Evolutionary conservation across 208 protist species (phyloP), one percentile per base, ranked within the genome.

Genomic region (Lotmaria passim): DNA sequence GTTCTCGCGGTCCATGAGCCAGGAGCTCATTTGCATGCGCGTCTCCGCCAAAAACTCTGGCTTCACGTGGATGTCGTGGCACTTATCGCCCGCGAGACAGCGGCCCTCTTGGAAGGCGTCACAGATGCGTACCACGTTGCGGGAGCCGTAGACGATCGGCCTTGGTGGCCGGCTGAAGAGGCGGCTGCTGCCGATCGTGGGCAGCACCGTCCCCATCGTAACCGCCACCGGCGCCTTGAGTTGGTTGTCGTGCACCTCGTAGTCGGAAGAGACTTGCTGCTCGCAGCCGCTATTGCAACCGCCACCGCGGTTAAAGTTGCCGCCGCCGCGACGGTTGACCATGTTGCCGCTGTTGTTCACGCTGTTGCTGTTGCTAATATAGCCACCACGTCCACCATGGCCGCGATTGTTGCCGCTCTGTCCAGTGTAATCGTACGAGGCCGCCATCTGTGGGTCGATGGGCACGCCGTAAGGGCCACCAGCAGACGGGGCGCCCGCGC

Each of bases 201-300:
- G 59, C 43, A 81, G 73, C 26, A 90, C 77, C 33, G 81, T 80
- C 66, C 39, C 51, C n/a, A 59, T 72, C 7, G 52, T 69, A 21
- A 94, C 81, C 23, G 74, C 34, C 39, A 91, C 83, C 47, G 86
- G 84, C 0, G 80, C 79, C 76, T 91, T 94, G 21, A 91, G 76
- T 55, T 89, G 75, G 50, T 75, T 89, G 62, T 92, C 89, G 73
- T 90, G 79, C 38, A 86, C 84, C 63, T 92, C 86, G 77, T 84
- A 92, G 62, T 70, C 70, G 14, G 38, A 21, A 6, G 47, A n/a
- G 8, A 17, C 14, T n/a, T 57, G 61, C 28, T 65, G 67, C 23
- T 69, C 48, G 36, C 56, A 69, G 44, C 55, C 53, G 47, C 31
- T 15, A 36, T 15, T 30, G 23, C 28, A 55, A 58, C 55, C 36